Percentiles rank a stretch among this genome's conserved stretches.
phyloP scores from a whole-genome alignment of 2,329 filamentous ascomycete genomes.

The Penicillium sp. region DNA sequence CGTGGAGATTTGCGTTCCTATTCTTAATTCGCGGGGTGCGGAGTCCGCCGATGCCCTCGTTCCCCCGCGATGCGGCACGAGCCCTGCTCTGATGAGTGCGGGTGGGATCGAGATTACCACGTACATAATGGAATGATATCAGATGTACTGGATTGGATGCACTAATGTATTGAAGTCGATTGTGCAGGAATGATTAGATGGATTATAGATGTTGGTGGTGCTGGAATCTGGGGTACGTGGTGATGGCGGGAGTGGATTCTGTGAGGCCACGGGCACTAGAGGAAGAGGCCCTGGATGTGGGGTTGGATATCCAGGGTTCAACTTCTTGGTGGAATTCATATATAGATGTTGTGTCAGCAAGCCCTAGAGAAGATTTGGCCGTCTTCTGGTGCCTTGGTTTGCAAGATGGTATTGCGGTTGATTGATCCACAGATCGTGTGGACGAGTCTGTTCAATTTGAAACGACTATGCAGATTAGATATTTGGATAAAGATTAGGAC shows the following conservation, averaged over 20 bases:
- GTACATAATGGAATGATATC: neutral
- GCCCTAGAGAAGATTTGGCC: neutral
- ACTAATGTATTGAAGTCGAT: neutral
- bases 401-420: too few species aligned
- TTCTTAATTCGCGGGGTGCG: slow-evolving; percentile 15
- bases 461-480: too few species aligned
- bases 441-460: too few species aligned
- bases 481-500: too few species aligned
- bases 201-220: neutral
- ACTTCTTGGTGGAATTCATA: neutral
- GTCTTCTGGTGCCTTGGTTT: too few species aligned
- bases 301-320: slow-evolving; percentile 12
- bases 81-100: neutral
- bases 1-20: slow-evolving; percentile 5
- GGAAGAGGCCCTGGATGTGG: slow-evolving; percentile 11
- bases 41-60: slow-evolving; percentile 26
- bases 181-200: neutral
- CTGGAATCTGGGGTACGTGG: slow-evolving; percentile 13
- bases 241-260: neutral
- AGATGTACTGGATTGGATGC: neutral
- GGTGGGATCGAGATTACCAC: slow-evolving; percentile 1
- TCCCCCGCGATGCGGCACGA: slow-evolving; percentile 5
- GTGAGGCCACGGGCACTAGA: neutral
- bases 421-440: too few species aligned
- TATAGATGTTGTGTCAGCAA: neutral